Evolutionary conservation across 2,329 filamentous ascomycete species (phyloP).

Genomic region (Ceratocystis colombiana): DNA sequence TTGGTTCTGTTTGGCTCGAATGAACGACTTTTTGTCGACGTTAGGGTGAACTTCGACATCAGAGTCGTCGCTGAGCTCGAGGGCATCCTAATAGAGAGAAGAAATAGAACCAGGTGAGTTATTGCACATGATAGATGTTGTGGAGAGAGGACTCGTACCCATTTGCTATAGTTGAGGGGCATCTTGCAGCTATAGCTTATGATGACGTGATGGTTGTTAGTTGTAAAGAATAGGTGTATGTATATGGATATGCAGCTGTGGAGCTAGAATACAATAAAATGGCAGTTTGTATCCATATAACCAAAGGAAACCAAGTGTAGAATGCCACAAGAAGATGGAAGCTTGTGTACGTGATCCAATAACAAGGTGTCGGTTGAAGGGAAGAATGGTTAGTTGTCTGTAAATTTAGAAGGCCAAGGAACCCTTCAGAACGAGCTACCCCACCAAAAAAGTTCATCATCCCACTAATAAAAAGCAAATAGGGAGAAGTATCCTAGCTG

Average conservation of each 20-base stretch:
- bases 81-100: constrained; percentile 52
- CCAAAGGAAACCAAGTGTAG: not conserved
- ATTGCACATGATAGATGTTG: not conserved
- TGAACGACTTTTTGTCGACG: constrained; percentile 96
- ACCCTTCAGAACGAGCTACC: constrained; percentile 12
- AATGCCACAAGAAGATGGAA: not conserved
- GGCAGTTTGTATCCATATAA: not conserved
- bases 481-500: not conserved
- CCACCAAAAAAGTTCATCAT: constrained; percentile 3
- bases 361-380: not conserved
- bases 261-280: not conserved
- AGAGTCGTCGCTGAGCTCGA: constrained; percentile 96
- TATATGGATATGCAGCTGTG: constrained; percentile 5
- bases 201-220: constrained; percentile 28
- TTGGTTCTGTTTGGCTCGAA: constrained; percentile 93
- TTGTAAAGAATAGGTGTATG: constrained; percentile 22
- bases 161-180: constrained; percentile 57
- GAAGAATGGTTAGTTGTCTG: not conserved
- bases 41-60: constrained; percentile 98
- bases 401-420: constrained; percentile 19
- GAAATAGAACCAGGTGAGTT: constrained; percentile 23
- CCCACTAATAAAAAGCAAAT: not conserved
- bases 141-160: constrained; percentile 40
- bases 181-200: constrained; percentile 32
- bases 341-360: not conserved